Base-by-base conservation (phyloP, 768 basidiomycete species). In the Tylopilus intermedius region DNA sequence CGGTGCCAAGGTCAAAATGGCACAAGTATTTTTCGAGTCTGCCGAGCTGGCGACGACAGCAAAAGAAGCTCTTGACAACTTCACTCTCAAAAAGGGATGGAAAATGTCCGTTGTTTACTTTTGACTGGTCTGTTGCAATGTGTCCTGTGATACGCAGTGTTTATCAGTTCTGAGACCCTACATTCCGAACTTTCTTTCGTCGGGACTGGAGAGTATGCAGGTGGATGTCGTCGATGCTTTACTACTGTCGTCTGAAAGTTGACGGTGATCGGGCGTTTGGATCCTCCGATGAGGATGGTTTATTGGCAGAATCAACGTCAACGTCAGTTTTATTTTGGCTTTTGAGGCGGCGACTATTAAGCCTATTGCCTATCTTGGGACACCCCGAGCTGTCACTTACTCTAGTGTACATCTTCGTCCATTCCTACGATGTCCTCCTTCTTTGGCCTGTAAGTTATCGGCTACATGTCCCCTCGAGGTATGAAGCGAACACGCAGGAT, bases 11-110 rank as follows among this genome's bases (percentile, higher is more conserved):
- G 79, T 84, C 41, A 94, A 93, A 71, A 81, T 90, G 72, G 90
- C 89, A 9, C 82, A 90, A 61, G 85, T 88, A 21, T 66, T 80
- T 24, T 97, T 88, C 71, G 90, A 91, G 61, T 79, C 81, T 3
- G 71, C 83, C 9, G 85, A 86, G 50, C 77, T 89, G 24, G 90
- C 91, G 15, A 72, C 81, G 14, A 79, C 79, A 5, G 94, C 94
- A 37, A 88, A 86, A 73, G 83, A 86, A 47, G 90, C 86, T 13
- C 71, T 94, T 57, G 83, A 95, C 68, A 87, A 88, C 47, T 96
- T 92, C 69, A 78, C 85, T 38, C 74, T 96, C 61, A 93, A 94
- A 73, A 87, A 86, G 62, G 89, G 82, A 39, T 90, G 88, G 87
- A 72, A 79, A 58, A 91, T 94, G 88, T 76, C 77, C 47, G 90